A percentile compares a stretch with the other conserved stretches of the same genome.
phyloP scores from a whole-genome alignment of 1,284 basidiomycete species.

The Cutaneotrichosporon dermatis region DNA sequence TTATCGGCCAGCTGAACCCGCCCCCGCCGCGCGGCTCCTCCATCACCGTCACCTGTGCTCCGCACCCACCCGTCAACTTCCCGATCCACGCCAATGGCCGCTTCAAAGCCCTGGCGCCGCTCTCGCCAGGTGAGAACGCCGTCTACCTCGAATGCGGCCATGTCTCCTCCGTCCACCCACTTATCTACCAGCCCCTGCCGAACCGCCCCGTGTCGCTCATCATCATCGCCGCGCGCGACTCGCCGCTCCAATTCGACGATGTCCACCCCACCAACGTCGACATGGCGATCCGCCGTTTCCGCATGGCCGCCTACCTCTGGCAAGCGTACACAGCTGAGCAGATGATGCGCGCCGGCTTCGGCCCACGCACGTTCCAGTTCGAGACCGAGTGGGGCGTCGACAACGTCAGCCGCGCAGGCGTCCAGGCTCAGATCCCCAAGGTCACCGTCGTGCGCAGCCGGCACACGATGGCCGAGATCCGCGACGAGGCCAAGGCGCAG shows the following conservation, averaged over 20 bases:
- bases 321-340: constrained; percentile 12
- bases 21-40: constrained; percentile 1
- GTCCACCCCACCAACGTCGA: constrained; percentile 3
- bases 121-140: constrained; percentile 2
- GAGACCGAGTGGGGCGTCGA: constrained; percentile 7
- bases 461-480: constrained; percentile 3
- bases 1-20: constrained; percentile 8
- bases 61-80: not conserved
- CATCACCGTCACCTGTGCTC: not conserved
- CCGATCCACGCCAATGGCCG: constrained; percentile 9
- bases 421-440: not conserved
- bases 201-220: constrained; percentile 7
- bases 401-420: not conserved
- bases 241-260: constrained; percentile 9
- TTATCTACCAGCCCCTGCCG: constrained; percentile 3
- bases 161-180: not conserved
- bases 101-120: constrained; percentile 10
- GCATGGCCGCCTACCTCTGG: constrained; percentile 14
- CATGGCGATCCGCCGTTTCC: constrained; percentile 6
- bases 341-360: constrained; percentile 10
- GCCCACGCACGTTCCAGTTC: constrained; percentile 10
- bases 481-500: constrained; percentile 6
- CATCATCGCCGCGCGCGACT: constrained; percentile 7
- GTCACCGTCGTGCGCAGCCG: constrained; percentile 8
- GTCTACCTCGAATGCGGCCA: constrained; percentile 1